Evolutionary conservation across 805 yeast genomes (phyloP).

Genomic region (Myxozyma neotropica): DNA sequence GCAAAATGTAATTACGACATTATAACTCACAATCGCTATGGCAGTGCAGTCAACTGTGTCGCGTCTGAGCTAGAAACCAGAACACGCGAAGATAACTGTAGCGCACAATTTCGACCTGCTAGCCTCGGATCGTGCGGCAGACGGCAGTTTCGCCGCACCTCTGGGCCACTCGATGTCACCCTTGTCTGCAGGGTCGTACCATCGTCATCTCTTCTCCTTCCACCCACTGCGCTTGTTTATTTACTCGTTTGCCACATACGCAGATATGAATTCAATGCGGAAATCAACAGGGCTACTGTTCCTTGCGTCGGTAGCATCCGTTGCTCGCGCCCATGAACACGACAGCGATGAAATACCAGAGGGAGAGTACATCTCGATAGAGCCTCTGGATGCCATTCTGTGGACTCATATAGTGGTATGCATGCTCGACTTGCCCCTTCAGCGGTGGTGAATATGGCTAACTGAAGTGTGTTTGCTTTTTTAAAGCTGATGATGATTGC

Average conservation of each 20-base stretch:
- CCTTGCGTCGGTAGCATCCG: neutral
- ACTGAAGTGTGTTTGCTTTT: no score
- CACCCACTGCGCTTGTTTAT: neutral
- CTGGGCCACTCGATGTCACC: neutral
- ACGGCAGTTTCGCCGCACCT: neutral
- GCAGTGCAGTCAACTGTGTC: neutral
- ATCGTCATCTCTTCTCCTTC: neutral
- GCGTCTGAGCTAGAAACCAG: neutral
- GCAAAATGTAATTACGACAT: no score
- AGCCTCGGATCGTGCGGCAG: neutral
- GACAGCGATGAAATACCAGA: constrained; percentile 34
- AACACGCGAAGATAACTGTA: neutral
- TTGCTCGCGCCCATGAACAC: constrained; percentile 32
- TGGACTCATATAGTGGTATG: constrained; percentile 41
- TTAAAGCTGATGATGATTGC: constrained; percentile 42
- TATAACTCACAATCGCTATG: no score
- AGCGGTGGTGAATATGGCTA: neutral
- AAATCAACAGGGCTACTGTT: neutral
- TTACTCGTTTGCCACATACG: no score
- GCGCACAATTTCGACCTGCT: constrained; percentile 2
- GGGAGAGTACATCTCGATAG: constrained; percentile 35
- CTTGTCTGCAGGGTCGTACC: neutral
- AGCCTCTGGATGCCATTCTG: constrained; percentile 36
- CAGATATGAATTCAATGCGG: neutral
- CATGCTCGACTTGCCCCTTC: neutral